Evolutionary conservation across 1,284 basidiomycete species (phyloP).

Genomic region (Porogramme epimiltina): DNA sequence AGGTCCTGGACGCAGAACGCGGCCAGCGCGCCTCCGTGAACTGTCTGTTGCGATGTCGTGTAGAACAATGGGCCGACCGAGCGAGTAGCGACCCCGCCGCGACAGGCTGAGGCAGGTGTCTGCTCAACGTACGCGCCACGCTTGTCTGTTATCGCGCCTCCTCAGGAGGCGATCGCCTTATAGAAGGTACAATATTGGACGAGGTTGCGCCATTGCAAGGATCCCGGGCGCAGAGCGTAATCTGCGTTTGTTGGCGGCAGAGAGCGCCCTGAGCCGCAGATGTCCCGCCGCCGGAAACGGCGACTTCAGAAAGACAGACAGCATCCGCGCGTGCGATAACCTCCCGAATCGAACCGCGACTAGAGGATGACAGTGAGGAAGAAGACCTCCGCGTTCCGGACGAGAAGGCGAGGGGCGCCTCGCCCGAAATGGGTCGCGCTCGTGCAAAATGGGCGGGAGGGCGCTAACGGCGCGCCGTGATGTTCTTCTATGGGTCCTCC

Average conservation of each 20-base stretch:
- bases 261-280: neutral
- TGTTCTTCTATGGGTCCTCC: too few species aligned
- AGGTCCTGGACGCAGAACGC: neutral
- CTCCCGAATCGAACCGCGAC: neutral
- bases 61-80: neutral
- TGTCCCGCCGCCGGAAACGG: neutral
- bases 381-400: neutral
- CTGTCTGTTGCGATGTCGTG: neutral
- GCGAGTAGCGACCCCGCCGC: neutral
- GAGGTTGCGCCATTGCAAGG: neutral
- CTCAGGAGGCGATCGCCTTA: neutral
- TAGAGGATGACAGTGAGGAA: neutral
- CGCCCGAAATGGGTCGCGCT: neutral
- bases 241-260: neutral
- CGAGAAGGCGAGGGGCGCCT: neutral
- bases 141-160: neutral
- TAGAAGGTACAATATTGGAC: too few species aligned
- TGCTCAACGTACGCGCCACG: neutral
- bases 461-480: too few species aligned
- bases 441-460: neutral
- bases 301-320: neutral
- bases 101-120: neutral
- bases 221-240: neutral
- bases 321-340: neutral
- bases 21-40: neutral